Evolutionary conservation across 1,284 basidiomycete species (phyloP), one percentile per base, ranked within the genome.

Genomic region (Cryptococcus sp.): DNA sequence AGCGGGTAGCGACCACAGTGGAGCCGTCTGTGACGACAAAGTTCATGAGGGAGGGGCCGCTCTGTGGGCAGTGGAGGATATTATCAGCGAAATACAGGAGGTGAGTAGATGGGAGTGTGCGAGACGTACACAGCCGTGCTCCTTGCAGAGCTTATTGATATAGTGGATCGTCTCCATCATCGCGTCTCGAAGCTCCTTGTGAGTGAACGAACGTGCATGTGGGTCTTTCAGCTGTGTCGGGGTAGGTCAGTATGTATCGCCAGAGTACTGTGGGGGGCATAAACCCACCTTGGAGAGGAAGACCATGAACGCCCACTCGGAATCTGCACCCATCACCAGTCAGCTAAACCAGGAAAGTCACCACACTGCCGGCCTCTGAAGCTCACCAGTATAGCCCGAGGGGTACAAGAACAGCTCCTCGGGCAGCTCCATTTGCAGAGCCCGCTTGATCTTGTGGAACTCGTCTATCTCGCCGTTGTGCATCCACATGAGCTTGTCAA

Each of bases 11-110:
- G 15, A 98, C 85, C 15, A 98, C 90, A 46, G 87, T 90, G 67
- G 90, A 84, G 1, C 95, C 95, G 70, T 98, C 95, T 1, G 92
- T 92, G 24, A 98, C 87, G 68, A 91, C 94, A 72, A 96, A 98
- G 73, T 98, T 98, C 87, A 95, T 85, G 57, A 97, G 78, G 65
- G 88, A 91, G 13, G 94, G 94, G 83, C 92, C 70, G 4, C 64
- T 66, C 61, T 62, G 50, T 6, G 20, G 15, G 36, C 61, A 62
- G 50, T 6, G 20, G 15, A 35, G 23, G 46, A 4, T 11, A 46
- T 21, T 2, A 9, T 47, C n/a, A n/a, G 43, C 20, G 36, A n/a
- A 7, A 46, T 15, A 3, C 21, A 16, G 4, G 28, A 28, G 16
- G 15, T 18, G 18, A 5, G 9, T 18, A 23, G 38, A 6, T 12